Conservation (phyloP, 768 basidiomycete species). For the Jaapia argillacea region DNA sequence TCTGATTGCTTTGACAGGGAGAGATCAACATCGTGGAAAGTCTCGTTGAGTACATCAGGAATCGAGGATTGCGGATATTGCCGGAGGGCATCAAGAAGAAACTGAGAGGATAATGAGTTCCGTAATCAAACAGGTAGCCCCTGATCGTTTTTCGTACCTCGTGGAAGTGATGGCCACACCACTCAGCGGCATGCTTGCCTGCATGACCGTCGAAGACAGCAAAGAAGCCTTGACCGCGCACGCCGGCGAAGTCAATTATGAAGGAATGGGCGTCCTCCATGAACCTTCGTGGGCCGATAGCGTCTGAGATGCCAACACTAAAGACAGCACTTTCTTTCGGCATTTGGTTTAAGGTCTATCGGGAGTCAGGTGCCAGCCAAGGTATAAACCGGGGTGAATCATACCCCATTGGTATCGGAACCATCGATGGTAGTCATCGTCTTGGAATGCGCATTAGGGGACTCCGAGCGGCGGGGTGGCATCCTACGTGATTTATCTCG, state of each 20-base stretch:
- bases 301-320: constrained; percentile 58
- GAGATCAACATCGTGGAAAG: constrained; percentile 89
- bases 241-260: constrained; percentile 84
- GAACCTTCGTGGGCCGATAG: constrained; percentile 81
- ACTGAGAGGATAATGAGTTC: constrained; percentile 22
- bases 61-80: constrained; percentile 47
- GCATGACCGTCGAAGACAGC: constrained; percentile 98
- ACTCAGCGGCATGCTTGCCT: constrained; percentile 97
- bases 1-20: constrained; percentile 77
- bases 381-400: constrained; percentile 14
- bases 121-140: not conserved
- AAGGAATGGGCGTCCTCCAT: constrained; percentile 99
- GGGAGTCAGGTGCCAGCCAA: not conserved
- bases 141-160: constrained; percentile 40
- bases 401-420: constrained; percentile 67
- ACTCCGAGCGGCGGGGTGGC: not conserved
- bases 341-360: constrained; percentile 66
- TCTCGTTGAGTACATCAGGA: constrained; percentile 85
- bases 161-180: constrained; percentile 96
- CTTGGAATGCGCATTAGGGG: constrained; percentile 64
- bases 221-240: constrained; percentile 95
- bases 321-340: constrained; percentile 47
- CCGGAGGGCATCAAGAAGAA: constrained; percentile 62
- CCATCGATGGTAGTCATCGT: constrained; percentile 70
- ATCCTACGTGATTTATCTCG: not conserved